A percentile compares a stretch with the other conserved stretches of the same genome.
Conservation (phyloP, 2,329 filamentous ascomycete species). For the Colletotrichum liriopes region DNA sequence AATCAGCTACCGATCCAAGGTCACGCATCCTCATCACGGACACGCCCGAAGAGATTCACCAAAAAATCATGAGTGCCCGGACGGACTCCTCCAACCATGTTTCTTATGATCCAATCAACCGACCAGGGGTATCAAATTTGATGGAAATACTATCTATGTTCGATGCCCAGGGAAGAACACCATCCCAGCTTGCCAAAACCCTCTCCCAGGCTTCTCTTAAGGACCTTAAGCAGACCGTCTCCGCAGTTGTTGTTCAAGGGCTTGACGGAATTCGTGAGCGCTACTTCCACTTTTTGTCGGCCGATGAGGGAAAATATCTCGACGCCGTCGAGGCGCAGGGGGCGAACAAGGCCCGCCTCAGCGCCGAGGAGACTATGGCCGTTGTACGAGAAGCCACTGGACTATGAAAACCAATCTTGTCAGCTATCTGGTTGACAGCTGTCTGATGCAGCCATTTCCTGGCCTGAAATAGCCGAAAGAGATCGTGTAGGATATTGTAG, state of each 20-base stretch:
- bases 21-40: slow-evolving; percentile 91
- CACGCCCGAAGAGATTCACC: slow-evolving; percentile 71
- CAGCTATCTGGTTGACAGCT: not conserved
- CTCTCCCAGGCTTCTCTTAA: slow-evolving; percentile 57
- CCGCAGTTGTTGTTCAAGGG: slow-evolving; percentile 68
- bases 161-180: slow-evolving; percentile 59
- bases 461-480: not conserved
- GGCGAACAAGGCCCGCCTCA: slow-evolving; percentile 72
- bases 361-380: slow-evolving; percentile 72
- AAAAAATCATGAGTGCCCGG: slow-evolving; percentile 80
- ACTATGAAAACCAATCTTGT: slow-evolving; percentile 49
- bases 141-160: slow-evolving; percentile 85
- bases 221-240: slow-evolving; percentile 68
- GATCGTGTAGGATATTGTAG: slow-evolving; percentile 14
- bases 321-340: slow-evolving; percentile 73
- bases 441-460: not conserved
- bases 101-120: slow-evolving; percentile 77
- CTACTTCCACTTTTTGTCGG: slow-evolving; percentile 67
- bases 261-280: slow-evolving; percentile 70
- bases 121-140: slow-evolving; percentile 92
- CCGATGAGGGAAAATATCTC: slow-evolving; percentile 66
- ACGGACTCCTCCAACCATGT: slow-evolving; percentile 81
- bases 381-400: slow-evolving; percentile 68
- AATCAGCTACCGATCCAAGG: slow-evolving; percentile 80
- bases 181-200: slow-evolving; percentile 57